Base-by-base conservation (phyloP, 2,329 filamentous ascomycete genomes). In the Pleomassaria siparia region DNA sequence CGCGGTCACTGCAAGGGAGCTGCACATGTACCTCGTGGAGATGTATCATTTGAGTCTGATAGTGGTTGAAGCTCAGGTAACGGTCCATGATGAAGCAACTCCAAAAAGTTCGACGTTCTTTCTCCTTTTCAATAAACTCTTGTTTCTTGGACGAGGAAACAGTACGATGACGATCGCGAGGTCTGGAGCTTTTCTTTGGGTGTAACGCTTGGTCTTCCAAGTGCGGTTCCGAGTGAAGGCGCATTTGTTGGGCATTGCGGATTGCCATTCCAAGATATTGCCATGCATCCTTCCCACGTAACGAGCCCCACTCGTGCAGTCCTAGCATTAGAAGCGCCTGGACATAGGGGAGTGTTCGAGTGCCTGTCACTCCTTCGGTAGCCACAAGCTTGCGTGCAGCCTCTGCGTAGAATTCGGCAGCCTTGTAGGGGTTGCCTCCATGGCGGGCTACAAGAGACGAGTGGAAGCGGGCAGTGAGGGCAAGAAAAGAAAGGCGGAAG, bases 1-100 rank as follows among this genome's bases (percentile, higher is more conserved):
- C 79, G 42, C 81, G 73, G 43, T 88, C 84, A 28, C 83, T 83
- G 54, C 84, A 87, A 1, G 86, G 86, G 4, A 89, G 73, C 61
- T 86, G 85, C 16, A 88, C 83, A 26, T 78, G 75, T 6, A 88
- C 67, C 47, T 86, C 81, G 3, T 82, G 75, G 1, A 80, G 72
- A 29, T 77, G 76, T 35, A 89, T 76, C 60, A 82, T 83, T 12
- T 80, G 77, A 1, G 81, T 76, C 18, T 85, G 76, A 43, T 82
- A 78, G 51, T 81, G 81, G 16, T 85, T 85, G 56, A 81, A 84
- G 28, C 84, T 81, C 20, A 89, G 72, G 66, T 88, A 81, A 2
- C 85, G 80, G 63, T 90, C 87, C 56, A 90, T 75, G 43, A 89
- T 83, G 49, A 87, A 84, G 59, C 86, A 88, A 56, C 86, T 88